Evolutionary conservation across 192 early-diverging fungal species (phyloP).

Genomic region (Gonapodya prolifera): DNA sequence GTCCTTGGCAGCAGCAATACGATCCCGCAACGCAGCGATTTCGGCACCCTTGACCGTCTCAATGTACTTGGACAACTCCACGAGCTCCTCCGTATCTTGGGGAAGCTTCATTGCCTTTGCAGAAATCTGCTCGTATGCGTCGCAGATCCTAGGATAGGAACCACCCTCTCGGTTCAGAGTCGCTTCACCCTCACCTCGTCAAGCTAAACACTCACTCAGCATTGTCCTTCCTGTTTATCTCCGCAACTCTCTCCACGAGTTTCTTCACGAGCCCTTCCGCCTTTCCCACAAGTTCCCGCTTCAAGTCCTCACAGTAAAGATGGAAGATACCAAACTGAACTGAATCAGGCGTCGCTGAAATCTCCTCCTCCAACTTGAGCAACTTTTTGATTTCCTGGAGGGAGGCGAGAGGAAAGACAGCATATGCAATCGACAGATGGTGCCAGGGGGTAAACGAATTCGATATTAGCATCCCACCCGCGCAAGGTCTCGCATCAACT

Average conservation of each 20-base stretch:
- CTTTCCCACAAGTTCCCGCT: constrained; percentile 37
- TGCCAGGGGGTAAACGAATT: too few species aligned
- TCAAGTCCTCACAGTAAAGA: constrained; percentile 43
- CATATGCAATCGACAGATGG: not conserved
- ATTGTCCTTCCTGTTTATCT: constrained; percentile 7
- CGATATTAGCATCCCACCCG: too few species aligned
- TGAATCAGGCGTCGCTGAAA: constrained; percentile 28
- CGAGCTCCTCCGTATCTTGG: constrained; percentile 43
- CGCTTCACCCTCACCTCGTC: not conserved
- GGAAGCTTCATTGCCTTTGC: constrained; percentile 26
- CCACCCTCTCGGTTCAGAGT: not conserved
- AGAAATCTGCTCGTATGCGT: constrained; percentile 32
- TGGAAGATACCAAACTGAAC: constrained; percentile 45
- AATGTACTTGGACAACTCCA: constrained; percentile 36
- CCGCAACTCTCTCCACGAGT: constrained; percentile 44
- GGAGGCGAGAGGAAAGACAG: not conserved
- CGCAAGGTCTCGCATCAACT: not conserved
- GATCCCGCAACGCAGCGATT: constrained; percentile 31
- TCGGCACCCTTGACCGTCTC: constrained; percentile 28
- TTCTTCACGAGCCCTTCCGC: constrained; percentile 42
- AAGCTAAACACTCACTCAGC: not conserved
- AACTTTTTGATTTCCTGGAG: constrained; percentile 50
- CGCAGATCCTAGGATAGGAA: not conserved
- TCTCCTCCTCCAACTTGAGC: constrained; percentile 40
- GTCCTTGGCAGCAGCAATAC: constrained; percentile 40